These are phyloP conservation scores for Asterophora parasitica DNA, from an alignment of 768 basidiomycete species.

Conservation along the genomic window DNA sequence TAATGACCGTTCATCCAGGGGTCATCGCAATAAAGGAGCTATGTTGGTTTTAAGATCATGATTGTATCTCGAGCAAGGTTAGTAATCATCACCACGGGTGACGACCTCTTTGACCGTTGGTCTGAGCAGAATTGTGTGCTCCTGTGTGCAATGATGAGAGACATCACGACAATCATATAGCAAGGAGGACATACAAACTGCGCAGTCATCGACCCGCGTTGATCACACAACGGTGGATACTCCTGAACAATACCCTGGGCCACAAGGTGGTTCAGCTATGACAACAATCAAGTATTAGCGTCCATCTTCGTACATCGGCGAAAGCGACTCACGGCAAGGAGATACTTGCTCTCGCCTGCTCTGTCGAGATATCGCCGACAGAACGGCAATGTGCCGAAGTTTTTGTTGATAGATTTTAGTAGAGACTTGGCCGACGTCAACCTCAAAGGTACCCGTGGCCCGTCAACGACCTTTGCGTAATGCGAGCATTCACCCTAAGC, in stretches of 20 bases:
- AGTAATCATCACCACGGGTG: constrained; percentile 82
- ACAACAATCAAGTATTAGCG: constrained; percentile 23
- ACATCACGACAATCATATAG: background rate
- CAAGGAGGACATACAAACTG: constrained; percentile 61
- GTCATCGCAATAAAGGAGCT: no score
- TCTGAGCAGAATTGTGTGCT: constrained; percentile 81
- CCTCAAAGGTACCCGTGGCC: constrained; percentile 67
- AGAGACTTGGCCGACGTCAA: constrained; percentile 82
- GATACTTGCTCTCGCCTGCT: constrained; percentile 86
- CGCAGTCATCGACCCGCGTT: constrained; percentile 85
- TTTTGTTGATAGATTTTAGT: constrained; percentile 81
- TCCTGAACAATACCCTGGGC: constrained; percentile 83
- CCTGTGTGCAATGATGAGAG: constrained; percentile 35
- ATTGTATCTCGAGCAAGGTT: constrained; percentile 11
- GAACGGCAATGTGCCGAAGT: constrained; percentile 94
- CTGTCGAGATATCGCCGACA: constrained; percentile 95
- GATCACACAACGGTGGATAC: constrained; percentile 90
- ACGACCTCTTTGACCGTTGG: constrained; percentile 84
- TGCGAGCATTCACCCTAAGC: constrained; percentile 88
- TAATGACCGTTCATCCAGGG: no score
- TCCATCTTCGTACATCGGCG: background rate
- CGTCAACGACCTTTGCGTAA: constrained; percentile 73
- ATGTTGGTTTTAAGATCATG: no score
- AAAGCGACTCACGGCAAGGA: constrained; percentile 68
- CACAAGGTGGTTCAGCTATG: constrained; percentile 73